These are phyloP conservation scores for Chlamydomonas sp. DNA, from an alignment of 139 green algal species.

Conservation along the genomic window DNA sequence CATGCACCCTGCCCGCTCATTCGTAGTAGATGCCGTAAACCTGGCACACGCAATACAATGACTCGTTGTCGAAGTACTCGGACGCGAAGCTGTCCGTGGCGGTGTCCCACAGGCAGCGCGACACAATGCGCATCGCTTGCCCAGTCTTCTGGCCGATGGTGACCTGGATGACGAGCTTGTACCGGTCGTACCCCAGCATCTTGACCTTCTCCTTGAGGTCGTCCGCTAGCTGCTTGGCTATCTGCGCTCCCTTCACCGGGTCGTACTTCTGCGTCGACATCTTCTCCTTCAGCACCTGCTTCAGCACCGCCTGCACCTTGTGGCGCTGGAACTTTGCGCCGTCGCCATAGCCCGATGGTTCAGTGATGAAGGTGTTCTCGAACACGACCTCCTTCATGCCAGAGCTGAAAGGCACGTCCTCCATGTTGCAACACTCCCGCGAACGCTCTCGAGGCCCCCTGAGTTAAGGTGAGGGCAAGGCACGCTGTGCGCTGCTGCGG, in stretches of 20 bases:
- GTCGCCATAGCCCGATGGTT: constrained; percentile 50
- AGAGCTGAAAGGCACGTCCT: constrained; percentile 27
- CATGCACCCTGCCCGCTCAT: too few species aligned
- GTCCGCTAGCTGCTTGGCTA: constrained; percentile 68
- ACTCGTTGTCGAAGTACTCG: constrained; percentile 71
- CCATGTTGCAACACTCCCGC: constrained; percentile 13
- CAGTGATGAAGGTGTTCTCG: constrained; percentile 76
- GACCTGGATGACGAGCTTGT: constrained; percentile 74
- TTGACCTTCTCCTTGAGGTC: constrained; percentile 66
- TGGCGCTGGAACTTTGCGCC: constrained; percentile 44
- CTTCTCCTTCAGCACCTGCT: constrained; percentile 53
- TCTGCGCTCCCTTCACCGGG: constrained; percentile 67
- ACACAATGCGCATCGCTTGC: constrained; percentile 71
- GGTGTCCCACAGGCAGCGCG: constrained; percentile 79
- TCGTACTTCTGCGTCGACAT: constrained; percentile 74
- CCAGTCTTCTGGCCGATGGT: constrained; percentile 76
- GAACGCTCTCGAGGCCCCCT: not conserved
- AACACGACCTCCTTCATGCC: constrained; percentile 48
- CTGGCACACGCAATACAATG: constrained; percentile 69
- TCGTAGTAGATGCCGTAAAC: constrained; percentile 78
- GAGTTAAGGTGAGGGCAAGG: not conserved
- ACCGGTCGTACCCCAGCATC: constrained; percentile 71
- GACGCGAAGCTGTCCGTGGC: constrained; percentile 63
- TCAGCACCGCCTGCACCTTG: constrained; percentile 60
- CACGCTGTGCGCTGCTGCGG: too few species aligned